Evolutionary conservation across 192 early-diverging fungal genomes (phyloP).

Genomic region (Pilaira anomala): DNA sequence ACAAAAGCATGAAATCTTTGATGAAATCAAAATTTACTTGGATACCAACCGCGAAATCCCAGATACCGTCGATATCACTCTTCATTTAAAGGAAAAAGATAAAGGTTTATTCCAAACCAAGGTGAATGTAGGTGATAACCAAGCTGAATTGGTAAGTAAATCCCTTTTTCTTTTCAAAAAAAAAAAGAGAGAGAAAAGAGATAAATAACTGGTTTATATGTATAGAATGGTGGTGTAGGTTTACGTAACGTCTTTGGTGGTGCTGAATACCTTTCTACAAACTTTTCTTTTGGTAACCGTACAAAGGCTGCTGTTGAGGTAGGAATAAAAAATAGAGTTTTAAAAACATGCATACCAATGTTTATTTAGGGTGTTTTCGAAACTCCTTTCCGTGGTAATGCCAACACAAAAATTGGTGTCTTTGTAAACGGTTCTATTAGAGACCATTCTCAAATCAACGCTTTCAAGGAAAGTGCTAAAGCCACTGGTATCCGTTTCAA

Average conservation of each 20-base stretch:
- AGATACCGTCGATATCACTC: slow-evolving; percentile 66
- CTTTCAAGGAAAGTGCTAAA: slow-evolving; percentile 26
- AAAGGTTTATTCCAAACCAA: slow-evolving; percentile 73
- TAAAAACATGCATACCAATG: not conserved
- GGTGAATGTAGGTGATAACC: slow-evolving; percentile 76
- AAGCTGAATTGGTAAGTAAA: slow-evolving; percentile 73
- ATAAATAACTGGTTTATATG: no score
- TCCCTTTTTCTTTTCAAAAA: not conserved
- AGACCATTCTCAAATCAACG: slow-evolving; percentile 31
- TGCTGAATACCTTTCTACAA: slow-evolving; percentile 71
- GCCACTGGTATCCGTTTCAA: slow-evolving; percentile 26
- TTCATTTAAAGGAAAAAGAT: slow-evolving; percentile 65
- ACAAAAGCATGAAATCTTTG: slow-evolving; percentile 65
- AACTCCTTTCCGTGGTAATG: slow-evolving; percentile 63
- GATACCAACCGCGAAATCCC: slow-evolving; percentile 47
- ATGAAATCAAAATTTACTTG: slow-evolving; percentile 59
- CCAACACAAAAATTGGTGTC: slow-evolving; percentile 54
- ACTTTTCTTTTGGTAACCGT: slow-evolving; percentile 29
- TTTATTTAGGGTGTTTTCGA: slow-evolving; percentile 22
- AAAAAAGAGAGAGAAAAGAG: not conserved
- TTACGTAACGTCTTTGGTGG: slow-evolving; percentile 84
- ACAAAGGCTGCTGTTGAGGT: slow-evolving; percentile 50
- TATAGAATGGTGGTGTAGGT: slow-evolving; percentile 45
- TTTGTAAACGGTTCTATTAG: slow-evolving; percentile 24
- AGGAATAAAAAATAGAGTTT: not conserved